Conservation (phyloP, 179 eudicot genomes). For the Sideroxylon spinosum region DNA sequence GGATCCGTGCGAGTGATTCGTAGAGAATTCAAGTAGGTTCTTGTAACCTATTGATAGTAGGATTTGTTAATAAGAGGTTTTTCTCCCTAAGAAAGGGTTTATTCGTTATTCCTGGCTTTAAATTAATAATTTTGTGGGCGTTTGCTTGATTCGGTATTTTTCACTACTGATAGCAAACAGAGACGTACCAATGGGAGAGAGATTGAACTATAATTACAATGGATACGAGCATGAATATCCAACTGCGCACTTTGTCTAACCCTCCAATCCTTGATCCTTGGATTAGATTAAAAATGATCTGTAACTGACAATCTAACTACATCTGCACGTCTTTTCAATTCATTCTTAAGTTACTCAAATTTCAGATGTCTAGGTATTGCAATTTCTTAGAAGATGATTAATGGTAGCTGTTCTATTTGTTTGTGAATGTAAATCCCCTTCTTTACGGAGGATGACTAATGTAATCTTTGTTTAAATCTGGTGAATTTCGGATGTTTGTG, state of each 20-base stretch:
- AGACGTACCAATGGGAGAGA: constrained; percentile 73
- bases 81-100: no score
- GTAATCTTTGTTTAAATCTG: not conserved
- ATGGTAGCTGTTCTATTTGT: not conserved
- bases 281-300: not conserved
- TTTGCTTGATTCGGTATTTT: no score
- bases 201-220: constrained; percentile 75
- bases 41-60: no score
- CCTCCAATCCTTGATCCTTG: not conserved
- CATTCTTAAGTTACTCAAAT: not conserved
- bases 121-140: no score
- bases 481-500: no score
- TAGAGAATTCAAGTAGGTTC: no score
- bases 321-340: not conserved
- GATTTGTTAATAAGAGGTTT: no score
- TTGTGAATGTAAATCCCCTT: constrained; percentile 5
- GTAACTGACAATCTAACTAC: constrained; percentile 13
- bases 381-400: not conserved
- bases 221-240: constrained; percentile 83
- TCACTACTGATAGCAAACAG: constrained; percentile 69
- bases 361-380: not conserved
- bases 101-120: no score
- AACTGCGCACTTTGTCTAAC: constrained; percentile 75
- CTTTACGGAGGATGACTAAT: not conserved
- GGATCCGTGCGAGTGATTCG: no score